These are phyloP conservation scores for Adenanthera pavonina DNA, from an alignment of 306 rosid species.

Conservation along the genomic window DNA sequence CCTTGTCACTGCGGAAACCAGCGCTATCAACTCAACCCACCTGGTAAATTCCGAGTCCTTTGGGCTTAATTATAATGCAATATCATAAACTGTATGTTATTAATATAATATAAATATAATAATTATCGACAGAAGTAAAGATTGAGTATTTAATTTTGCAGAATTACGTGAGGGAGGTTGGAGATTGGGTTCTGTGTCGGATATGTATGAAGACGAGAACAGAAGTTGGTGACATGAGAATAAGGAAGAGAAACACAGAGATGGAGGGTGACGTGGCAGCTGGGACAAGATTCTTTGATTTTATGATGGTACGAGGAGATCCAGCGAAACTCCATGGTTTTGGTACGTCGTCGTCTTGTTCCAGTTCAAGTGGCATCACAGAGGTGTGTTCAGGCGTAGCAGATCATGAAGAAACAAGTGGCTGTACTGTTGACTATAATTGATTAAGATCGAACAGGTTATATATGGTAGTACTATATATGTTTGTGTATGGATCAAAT, in stretches of 20 bases:
- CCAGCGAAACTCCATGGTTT: not conserved
- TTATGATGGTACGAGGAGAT: conserved; percentile 41
- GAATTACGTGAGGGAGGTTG: conserved; percentile 49
- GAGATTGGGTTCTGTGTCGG: conserved; percentile 84
- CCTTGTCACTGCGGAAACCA: conserved; percentile 46
- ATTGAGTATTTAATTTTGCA: conserved; percentile 23
- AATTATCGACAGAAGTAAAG: not conserved
- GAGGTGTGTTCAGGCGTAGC: conserved; percentile 57
- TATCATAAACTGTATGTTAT: not conserved
- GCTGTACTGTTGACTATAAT: conserved; percentile 14
- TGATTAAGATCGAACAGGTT: not conserved
- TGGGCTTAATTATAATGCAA: not conserved
- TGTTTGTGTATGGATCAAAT: not conserved
- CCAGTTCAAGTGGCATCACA: conserved; percentile 54
- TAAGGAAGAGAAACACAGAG: conserved; percentile 7
- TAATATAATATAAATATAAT: not conserved
- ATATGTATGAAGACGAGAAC: conserved; percentile 56
- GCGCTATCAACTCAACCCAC: conserved; percentile 36
- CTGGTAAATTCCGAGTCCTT: conserved; percentile 30
- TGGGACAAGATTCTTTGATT: conserved; percentile 51
- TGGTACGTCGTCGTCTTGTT: conserved; percentile 70
- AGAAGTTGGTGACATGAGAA: conserved; percentile 33
- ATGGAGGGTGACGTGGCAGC: not conserved
- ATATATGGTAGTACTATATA: not conserved
- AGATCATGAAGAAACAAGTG: conserved; percentile 50